Base-by-base conservation (phyloP, 345 rosid species). In the Odontarrhena argentea region DNA sequence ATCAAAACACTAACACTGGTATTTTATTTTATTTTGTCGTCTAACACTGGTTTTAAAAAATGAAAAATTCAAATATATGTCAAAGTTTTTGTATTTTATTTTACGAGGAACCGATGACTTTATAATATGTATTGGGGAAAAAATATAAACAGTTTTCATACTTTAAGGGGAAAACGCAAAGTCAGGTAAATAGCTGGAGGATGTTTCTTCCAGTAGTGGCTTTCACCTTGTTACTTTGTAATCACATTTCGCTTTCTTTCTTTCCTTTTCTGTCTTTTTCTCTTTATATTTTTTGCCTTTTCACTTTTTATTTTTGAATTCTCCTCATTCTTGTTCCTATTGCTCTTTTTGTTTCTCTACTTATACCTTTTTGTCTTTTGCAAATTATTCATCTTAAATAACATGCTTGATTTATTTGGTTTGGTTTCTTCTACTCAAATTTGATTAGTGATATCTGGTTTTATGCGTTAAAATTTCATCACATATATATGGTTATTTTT, bases 211-310 rank as follows among this genome's bases (percentile, higher is more conserved):
- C 32, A 61, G n/a, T 18, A 18, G 0, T 37, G 8, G 38, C 8
- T 10, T 53, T 73, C 57, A 62, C 57, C 57, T 79, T 52, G 55
- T 51, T 40, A 28, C 74, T 70, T 70, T 70, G 37, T 37, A 52
- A 70, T 81, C 80, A 73, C 79, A 75, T 77, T 70, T 85, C 83
- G 72, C 84, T 80, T 73, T 82, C 79, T 65, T 73, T 74, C 12
- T 35, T 53, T 40, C 58, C 55, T 46, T 49, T 56, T 50, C 43
- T 50, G 55, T 59, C 26, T 48, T 36, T 67, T 66, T 59, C 55
- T 65, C 70, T 69, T 53, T 28, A 57, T 56, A 48, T 63, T 71
- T 56, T 35, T 3, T 47, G 22, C 8, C 42, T 57, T 71, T 49
- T 26, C 40, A 60, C 35, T 56, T 60, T 60, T 60, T 7, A 5